Evolutionary conservation across 2,329 filamentous ascomycete genomes (phyloP).

Genomic region (Dactylellina cionopaga): DNA sequence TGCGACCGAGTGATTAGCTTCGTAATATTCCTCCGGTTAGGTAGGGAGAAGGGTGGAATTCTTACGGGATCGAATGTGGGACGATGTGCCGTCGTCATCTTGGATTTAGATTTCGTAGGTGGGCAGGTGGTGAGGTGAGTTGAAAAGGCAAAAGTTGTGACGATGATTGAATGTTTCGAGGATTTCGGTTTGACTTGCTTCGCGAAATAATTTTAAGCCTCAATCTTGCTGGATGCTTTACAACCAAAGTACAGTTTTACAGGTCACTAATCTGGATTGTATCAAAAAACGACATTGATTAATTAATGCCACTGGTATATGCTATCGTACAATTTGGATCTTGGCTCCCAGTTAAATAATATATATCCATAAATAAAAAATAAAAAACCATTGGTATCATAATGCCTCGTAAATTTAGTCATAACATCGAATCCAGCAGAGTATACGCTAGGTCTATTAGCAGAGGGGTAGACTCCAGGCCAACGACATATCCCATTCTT

Average conservation of each 20-base stretch:
- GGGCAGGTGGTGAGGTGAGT: background rate
- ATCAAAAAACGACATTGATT: too few relatives aligned
- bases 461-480: too few relatives aligned
- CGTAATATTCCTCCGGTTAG: background rate
- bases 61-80: constrained; percentile 93
- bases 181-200: background rate
- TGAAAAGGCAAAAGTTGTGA: background rate
- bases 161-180: too few relatives aligned
- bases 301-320: too few relatives aligned
- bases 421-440: background rate
- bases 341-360: background rate
- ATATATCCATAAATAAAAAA: background rate
- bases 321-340: constrained; percentile 22
- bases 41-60: background rate
- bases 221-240: background rate
- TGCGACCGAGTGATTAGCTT: background rate
- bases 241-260: background rate
- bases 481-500: too few relatives aligned
- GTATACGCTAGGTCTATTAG: too few relatives aligned
- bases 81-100: constrained; percentile 72
- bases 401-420: background rate
- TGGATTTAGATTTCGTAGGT: constrained; percentile 10
- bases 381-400: constrained; percentile 4
- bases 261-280: too few relatives aligned
- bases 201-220: constrained; percentile 24